Base-by-base conservation (phyloP, 208 protist genomes). In the Novymonas esmeraldas region DNA sequence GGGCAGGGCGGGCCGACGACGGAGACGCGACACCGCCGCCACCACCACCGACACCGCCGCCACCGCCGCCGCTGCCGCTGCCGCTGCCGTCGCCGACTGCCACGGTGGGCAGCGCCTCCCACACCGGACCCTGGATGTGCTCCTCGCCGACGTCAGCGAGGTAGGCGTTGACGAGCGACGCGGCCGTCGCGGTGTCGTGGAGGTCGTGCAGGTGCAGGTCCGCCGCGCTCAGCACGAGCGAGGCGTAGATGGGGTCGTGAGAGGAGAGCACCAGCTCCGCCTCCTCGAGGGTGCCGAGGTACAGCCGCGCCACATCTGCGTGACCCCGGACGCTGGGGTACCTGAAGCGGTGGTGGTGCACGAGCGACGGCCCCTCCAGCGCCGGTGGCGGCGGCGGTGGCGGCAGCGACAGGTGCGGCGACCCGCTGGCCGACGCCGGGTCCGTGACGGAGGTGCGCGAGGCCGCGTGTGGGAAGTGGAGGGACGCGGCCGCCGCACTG, bases 201-300 rank as follows among this genome's bases (percentile, higher is more conserved):
- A 70, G 48, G 50, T 70, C 73, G 39, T 76, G 70, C 14, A 82
- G 31, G 55, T 87, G 64, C 48, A 85, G 86, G 69, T 93, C 82
- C 9, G 87, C 85, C 2, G 79, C 73, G 60, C 90, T 94, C 45
- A 85, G 78, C n/a, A 92, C 80, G 57, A 94, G 72, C 38, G 91
- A 80, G n/a, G 91, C 91, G 49, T 81, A 85, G 34, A 94, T 69
- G 2, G 91, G 91, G 50, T 96, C 91, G 42, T 94, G 89, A n/a
- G 89, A 81, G 18, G 80, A 90, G 48, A 96, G 78, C 29, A 82
- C 44, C n/a, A 87, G 31, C 58, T 92, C 83, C 2, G 87, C 78
- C 14, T 94, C 89, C 16, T 83, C 64, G 5, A 96, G 63, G 14
- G 73, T 76, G 49, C 68, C 79, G 24, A 54, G 39, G 70, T 93